Evolutionary conservation across 192 early-diverging fungal genomes (phyloP), one percentile per base, ranked within the genome.

Genomic region (Coemansia sp.): DNA sequence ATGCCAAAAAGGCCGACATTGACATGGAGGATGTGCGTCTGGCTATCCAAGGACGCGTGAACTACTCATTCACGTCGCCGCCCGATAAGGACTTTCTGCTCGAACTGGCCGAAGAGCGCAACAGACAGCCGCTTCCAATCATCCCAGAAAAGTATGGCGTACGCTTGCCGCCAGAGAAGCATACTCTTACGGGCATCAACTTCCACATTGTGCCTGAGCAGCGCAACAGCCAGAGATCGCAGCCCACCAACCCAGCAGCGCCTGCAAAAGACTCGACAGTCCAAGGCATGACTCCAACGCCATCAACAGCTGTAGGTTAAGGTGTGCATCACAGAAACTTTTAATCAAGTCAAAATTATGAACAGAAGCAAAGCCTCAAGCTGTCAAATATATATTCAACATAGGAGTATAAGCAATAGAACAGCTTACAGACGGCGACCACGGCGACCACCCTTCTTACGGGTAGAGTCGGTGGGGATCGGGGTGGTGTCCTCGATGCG

Each of bases 361-460:
- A 20, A 61, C 13, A 34, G 36, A 36, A 29, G 58, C 29, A 46
- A 15, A 5, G 33, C 44, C 13, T 36, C 9, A 66, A 46, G 20
- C 31, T 46, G 53, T 12, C n/a, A 69, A 69, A 27, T 27, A 60
- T 36, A 34, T 44, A 34, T n/a, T 15, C 65, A 4, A 15, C 11
- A 15, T 13, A 55, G 16, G 52, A 27, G 27, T 15, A 31, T 33
- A 55, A 55, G n/a, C 24, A 39, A 18, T 24, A 20, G 29, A 22
- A 38, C 39, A 60, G 74, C 79, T 89, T 87, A 95, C 80, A 95
- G 87, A 90, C 98, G 97, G 89, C 98, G 95, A 95, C 98, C 98
- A 89, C 98, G 95, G 81, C 98, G 95, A 93, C 98, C 98, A 87
- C 98, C 98, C 93, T 97, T 98, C 73, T 91, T 89, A 75, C 98